Conservation (phyloP, 2,329 filamentous ascomycete genomes). For the Dryadomyces quercivorus region DNA sequence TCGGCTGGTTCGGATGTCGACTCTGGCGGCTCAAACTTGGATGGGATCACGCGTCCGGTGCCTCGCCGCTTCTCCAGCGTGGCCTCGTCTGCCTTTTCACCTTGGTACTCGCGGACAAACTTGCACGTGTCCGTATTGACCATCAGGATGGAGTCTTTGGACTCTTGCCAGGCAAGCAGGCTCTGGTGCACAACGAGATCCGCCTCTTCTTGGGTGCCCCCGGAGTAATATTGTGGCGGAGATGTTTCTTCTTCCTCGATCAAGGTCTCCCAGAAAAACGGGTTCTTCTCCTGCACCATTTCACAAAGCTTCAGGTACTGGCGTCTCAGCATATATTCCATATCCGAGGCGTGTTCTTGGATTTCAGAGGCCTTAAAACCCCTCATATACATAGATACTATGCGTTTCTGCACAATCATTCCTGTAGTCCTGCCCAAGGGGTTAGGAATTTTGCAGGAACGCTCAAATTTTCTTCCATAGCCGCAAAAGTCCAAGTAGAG, state of each 20-base stretch:
- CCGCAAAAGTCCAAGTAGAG: constrained; percentile 11
- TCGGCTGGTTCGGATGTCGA: too few species aligned
- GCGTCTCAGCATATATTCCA: background rate
- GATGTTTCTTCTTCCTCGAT: background rate
- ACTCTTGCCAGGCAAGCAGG: constrained; percentile 11
- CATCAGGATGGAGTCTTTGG: constrained; percentile 9
- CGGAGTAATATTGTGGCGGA: too few species aligned
- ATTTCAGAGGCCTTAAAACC: background rate
- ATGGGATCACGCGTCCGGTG: constrained; percentile 20
- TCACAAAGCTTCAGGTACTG: background rate
- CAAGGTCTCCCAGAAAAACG: background rate
- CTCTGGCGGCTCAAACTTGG: constrained; percentile 17
- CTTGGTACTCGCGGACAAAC: constrained; percentile 2
- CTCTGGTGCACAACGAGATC: constrained; percentile 6
- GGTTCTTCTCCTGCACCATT: background rate
- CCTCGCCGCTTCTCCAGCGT: too few species aligned
- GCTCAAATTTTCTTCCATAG: too few species aligned
- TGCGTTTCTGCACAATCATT: too few species aligned
- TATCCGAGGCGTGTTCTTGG: background rate
- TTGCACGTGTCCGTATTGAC: constrained; percentile 7
- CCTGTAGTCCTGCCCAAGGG: too few species aligned
- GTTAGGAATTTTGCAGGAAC: too few species aligned
- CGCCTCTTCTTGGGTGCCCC: background rate
- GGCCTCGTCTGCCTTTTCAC: too few species aligned
- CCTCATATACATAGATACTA: background rate